Evolutionary conservation across 1,284 basidiomycete genomes (phyloP), one percentile per base, ranked within the genome.

Genomic region (Stereum hirsutum): DNA sequence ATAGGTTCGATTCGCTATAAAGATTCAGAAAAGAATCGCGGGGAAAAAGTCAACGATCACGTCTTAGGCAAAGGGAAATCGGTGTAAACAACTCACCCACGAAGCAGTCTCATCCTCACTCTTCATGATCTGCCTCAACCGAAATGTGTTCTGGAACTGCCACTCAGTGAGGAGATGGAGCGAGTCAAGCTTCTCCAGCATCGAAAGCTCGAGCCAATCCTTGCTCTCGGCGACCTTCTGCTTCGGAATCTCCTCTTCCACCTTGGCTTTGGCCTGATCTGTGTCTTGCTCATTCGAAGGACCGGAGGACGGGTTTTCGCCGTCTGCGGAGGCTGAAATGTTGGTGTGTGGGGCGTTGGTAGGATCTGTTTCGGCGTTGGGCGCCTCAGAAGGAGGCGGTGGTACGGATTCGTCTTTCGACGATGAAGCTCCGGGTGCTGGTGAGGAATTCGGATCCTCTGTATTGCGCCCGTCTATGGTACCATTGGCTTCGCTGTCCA

Each of bases 1-100:
- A 92, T 79, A 2, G 91, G 90, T 54, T 91, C 87, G 43, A 89
- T 80, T 24, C 89, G 79, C 88, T 91, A 54, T 33, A 14, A 17
- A 15, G 4, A 37, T 37, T 14, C 15, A 6, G 32, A 32, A 24
- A 36, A 38, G 25, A 20, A 44, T 23, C 40, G 41, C 21, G 21
- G 39, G 27, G 31, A 39, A 5, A 35, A 23, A 26, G 24, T 5
- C 27, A 38, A 27, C 32, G 17, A 7, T 11, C 14, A 17, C 25
- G 20, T 30, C 39, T 27, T 41, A 39, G 26, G 4, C 25, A 21
- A n/a, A n/a, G n/a, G n/a, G n/a, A n/a, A n/a, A n/a, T n/a, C n/a
- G n/a, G n/a, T n/a, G n/a, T n/a, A 11, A 23, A 19, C 24, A 24
- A 71, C 79, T 51, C 49, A 86, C 86, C 86, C 86, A 89, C 33